Conservation (phyloP, 306 rosid species). For the Dalbergia cochinchinensis region DNA sequence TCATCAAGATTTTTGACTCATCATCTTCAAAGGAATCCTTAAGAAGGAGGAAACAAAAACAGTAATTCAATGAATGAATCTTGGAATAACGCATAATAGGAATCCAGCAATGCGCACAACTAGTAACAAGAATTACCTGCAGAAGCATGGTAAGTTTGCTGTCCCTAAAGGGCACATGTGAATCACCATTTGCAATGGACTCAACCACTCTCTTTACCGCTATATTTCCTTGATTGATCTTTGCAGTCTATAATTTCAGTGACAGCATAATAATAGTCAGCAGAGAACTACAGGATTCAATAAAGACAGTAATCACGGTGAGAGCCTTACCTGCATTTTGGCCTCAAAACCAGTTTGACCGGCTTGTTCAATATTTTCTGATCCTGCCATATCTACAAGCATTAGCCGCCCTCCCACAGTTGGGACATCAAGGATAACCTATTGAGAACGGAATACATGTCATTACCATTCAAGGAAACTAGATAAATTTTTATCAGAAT, state of each 20-base stretch:
- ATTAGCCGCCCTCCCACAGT: constrained; percentile 94
- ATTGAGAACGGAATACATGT: constrained; percentile 39
- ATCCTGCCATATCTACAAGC: constrained; percentile 99
- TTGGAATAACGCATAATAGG: constrained; percentile 29
- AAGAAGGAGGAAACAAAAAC: constrained; percentile 31
- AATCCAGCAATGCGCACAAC: constrained; percentile 17
- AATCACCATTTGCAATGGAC: constrained; percentile 98
- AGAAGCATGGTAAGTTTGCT: constrained; percentile 99
- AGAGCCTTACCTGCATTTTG: constrained; percentile 87
- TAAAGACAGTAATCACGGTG: constrained; percentile 6
- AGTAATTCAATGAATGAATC: constrained; percentile 38
- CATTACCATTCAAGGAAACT: background rate
- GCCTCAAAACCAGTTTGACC: constrained; percentile 98
- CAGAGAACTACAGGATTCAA: constrained; percentile 22
- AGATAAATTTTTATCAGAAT: constrained; percentile 15
- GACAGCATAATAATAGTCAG: constrained; percentile 30
- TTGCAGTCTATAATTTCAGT: constrained; percentile 74
- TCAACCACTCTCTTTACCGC: constrained; percentile 98
- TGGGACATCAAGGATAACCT: constrained; percentile 97
- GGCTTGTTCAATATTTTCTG: constrained; percentile 98
- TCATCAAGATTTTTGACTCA: constrained; percentile 90
- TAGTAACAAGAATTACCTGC: constrained; percentile 66
- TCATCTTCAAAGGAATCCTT: constrained; percentile 99
- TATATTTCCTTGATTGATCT: constrained; percentile 94
- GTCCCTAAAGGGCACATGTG: constrained; percentile 98